Percentiles rank a stretch among this genome's conserved stretches.
phyloP scores from a whole-genome alignment of 768 basidiomycete genomes.

The Coprinopsis strossmayeri region DNA sequence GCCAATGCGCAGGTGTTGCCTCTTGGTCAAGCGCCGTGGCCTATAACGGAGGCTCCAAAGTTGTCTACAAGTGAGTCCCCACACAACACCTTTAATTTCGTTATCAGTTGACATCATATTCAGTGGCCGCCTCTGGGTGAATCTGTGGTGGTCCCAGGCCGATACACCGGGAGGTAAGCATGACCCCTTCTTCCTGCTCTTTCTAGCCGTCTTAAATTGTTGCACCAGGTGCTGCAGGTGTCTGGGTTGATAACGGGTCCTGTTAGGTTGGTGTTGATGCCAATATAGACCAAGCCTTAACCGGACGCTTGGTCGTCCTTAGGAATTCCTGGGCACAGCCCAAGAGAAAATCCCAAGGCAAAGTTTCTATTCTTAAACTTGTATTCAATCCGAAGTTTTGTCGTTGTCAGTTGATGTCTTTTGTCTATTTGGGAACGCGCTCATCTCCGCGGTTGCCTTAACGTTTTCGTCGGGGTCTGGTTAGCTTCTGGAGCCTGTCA shows the following conservation, averaged over 20 bases:
- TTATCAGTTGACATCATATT: too few species aligned
- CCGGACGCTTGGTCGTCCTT: too few species aligned
- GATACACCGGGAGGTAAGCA: constrained; percentile 46
- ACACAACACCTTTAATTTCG: constrained; percentile 4
- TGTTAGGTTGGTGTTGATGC: too few species aligned
- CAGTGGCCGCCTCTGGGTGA: constrained; percentile 36
- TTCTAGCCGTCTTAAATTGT: constrained; percentile 8
- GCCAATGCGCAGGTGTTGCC: constrained; percentile 40
- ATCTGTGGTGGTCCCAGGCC: constrained; percentile 58
- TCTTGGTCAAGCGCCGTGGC: constrained; percentile 42
- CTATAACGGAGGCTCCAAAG: constrained; percentile 48
- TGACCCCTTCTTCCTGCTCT: neutral
- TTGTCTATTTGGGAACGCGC: too few species aligned
- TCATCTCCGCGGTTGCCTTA: too few species aligned
- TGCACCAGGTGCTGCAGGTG: constrained; percentile 43
- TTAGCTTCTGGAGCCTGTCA: too few species aligned
- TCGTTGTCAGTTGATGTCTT: neutral
- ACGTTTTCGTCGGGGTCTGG: too few species aligned
- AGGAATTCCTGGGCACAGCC: neutral
- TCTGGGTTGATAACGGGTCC: constrained; percentile 52
- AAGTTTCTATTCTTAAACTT: neutral
- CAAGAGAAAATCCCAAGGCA: neutral
- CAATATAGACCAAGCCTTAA: too few species aligned
- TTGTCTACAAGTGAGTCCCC: constrained; percentile 39
- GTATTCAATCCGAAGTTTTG: neutral